Evolutionary conservation across 2,329 filamentous ascomycete species (phyloP), one percentile per base, ranked within the genome.

Genomic region (Trichoderma endophyticum): DNA sequence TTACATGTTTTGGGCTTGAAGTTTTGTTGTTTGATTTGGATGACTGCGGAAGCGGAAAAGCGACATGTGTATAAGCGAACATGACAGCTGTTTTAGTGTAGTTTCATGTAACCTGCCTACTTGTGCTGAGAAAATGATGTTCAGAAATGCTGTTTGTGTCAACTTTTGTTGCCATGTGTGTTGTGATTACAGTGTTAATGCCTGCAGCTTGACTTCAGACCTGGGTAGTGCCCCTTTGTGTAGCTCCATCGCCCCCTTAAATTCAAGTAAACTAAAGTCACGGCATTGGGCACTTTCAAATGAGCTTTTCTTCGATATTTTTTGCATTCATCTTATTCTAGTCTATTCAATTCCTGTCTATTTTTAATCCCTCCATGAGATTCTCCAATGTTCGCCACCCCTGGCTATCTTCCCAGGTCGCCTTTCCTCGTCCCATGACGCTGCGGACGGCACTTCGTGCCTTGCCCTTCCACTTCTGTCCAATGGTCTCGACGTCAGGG

Each of bases 401-500:
- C 54, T 86, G 83, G 34, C 86, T 92, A 12, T 88, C 94, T 82
- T 97, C 94, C 94, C 95, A 98, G 14, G 82, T 87, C 77, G 93
- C 92, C 83, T 89, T 95, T 0, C 89, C 95, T 78, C 92, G 92
- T 0, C 94, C 92, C 86, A 97, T 87, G 7, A 98, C 91, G 66
- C 93, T 94, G 69, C 94, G 86, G 3, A 97, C 86, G 12, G 95
- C 95, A 80, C 90, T 97, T 77, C 93, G 87, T 0, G 93, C 93
- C 87, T 97, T 98, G 74, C 93, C 93, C 80, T 89, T 92, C 96
- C 96, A 99, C 77, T 91, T 91, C 72, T 87, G 88, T 2, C 93
- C 93, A 3, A 98, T 90, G 34, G 89, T 78, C 74, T 90, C 89
- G 24, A 90, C 86, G 75, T 88, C 86, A 0, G 85, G 83, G 0